A percentile compares a stretch with the other conserved stretches of the same genome.
These are phyloP conservation scores for Crithidia fasciculata DNA, from an alignment of 208 protist genomes.

Conservation along the genomic window DNA sequence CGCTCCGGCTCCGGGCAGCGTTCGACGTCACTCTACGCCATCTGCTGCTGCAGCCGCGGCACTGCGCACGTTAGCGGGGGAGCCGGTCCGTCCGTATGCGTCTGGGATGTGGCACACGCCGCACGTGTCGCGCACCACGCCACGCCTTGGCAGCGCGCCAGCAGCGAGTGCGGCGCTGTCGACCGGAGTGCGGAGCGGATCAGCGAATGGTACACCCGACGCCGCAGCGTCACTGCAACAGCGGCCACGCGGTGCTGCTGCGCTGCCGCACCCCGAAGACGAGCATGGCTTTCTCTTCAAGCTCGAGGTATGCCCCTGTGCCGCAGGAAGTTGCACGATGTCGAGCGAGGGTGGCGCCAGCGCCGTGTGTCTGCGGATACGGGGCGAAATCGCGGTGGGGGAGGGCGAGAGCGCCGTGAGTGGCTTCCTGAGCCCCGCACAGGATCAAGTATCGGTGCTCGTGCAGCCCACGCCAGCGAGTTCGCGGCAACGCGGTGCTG, in stretches of 20 bases:
- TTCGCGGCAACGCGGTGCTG: background rate
- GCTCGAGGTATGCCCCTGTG: slow-evolving; percentile 26
- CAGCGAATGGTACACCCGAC: too few species aligned
- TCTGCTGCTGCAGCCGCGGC: background rate
- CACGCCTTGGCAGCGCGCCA: background rate
- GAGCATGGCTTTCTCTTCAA: slow-evolving; percentile 25
- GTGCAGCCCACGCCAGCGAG: slow-evolving; percentile 11
- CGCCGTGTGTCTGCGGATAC: slow-evolving; percentile 19
- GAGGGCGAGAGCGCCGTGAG: slow-evolving; percentile 32
- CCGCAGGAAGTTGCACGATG: background rate
- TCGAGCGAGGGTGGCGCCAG: background rate
- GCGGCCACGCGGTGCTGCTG: too few species aligned
- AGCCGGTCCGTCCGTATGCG: background rate
- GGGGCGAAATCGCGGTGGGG: slow-evolving; percentile 22
- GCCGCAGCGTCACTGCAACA: too few species aligned
- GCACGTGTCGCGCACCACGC: background rate
- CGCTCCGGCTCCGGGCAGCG: background rate
- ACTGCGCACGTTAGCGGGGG: slow-evolving; percentile 5
- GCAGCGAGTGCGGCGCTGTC: too few species aligned
- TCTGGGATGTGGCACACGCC: background rate
- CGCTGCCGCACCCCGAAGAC: too few species aligned
- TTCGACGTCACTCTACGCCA: background rate
- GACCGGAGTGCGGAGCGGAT: too few species aligned
- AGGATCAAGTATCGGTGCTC: slow-evolving; percentile 22
- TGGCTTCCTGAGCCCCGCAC: slow-evolving; percentile 12